Base-by-base conservation (phyloP, 768 basidiomycete species). In the Hericium alpestre region DNA sequence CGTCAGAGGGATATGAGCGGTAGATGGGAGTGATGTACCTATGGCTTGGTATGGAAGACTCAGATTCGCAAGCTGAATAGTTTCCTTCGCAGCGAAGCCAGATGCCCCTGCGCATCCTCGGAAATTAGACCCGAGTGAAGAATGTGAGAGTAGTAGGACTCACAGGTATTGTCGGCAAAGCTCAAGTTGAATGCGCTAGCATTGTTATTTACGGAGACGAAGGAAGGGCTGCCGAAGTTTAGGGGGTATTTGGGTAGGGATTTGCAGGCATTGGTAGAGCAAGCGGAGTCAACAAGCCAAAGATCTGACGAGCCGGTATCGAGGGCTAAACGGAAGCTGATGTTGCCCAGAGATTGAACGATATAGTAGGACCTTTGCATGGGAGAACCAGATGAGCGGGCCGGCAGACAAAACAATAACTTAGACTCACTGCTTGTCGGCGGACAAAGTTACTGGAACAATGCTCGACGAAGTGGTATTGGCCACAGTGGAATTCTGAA, bases 231-330 rank as follows among this genome's bases (percentile, higher is more conserved):
- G 53, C 74, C 66, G 64, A 86, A 90, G 3, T 68, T 64, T 53
- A 90, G 72, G 16, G 87, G 89, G 67, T 89, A 91, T 56, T 73
- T 76, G n/a, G 89, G 89, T 8, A 84, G 73, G 3, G 66, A 61
- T 49, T 72, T 71, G 69, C 89, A 90, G 0, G 75, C 64, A n/a
- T 65, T 62, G 12, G 81, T 76, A 27, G 68, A 68, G 69, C 89
- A 91, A 4, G 64, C 74, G 8, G 86, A 83, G 15, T 87, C 84
- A 47, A 80, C 65, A 18, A 90, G 60, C 87, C 87, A 91, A 12
- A 86, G 69, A 71, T 84, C 83, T 15, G 84, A 73, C 8, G 87
- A 90, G 16, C 76, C 89, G 1, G 88, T 90, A 66, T 91, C 89
- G 47, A 90, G 71, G 0, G 80, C 81, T 18, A 83, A 80, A 15